Conservation (phyloP, 345 rosid species). For the Acer negundo region DNA sequence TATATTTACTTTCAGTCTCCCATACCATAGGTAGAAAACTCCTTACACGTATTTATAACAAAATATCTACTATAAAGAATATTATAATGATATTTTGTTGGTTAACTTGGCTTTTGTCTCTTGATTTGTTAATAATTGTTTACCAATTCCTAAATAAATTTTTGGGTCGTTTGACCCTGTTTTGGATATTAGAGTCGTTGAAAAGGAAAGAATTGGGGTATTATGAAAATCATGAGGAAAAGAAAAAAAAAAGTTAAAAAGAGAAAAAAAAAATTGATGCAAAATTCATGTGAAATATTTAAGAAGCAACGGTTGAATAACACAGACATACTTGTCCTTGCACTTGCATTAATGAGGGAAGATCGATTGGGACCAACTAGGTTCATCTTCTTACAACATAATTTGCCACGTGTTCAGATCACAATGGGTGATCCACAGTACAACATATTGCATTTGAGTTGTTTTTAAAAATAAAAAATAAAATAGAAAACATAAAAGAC, state of each 20-base stretch:
- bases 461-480: too few relatives aligned
- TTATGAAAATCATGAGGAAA: neutral
- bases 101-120: neutral
- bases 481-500: too few relatives aligned
- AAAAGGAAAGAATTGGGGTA: neutral
- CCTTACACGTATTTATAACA: too few relatives aligned
- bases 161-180: neutral
- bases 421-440: too few relatives aligned
- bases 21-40: too few relatives aligned
- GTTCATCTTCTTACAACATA: too few relatives aligned
- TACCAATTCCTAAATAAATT: neutral
- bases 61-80: too few relatives aligned
- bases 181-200: neutral
- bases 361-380: neutral
- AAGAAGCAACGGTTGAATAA: slow-evolving; percentile 18
- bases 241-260: neutral
- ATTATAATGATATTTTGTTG: neutral
- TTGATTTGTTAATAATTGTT: neutral
- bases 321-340: slow-evolving; percentile 20
- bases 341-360: neutral
- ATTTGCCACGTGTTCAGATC: too few relatives aligned
- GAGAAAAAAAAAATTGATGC: neutral
- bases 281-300: slow-evolving; percentile 30
- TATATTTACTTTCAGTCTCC: too few relatives aligned
- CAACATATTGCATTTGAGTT: too few relatives aligned